These are phyloP conservation scores for Phytophthora brassicae DNA, from an alignment of 352 stramenopile species.

Conservation along the genomic window DNA sequence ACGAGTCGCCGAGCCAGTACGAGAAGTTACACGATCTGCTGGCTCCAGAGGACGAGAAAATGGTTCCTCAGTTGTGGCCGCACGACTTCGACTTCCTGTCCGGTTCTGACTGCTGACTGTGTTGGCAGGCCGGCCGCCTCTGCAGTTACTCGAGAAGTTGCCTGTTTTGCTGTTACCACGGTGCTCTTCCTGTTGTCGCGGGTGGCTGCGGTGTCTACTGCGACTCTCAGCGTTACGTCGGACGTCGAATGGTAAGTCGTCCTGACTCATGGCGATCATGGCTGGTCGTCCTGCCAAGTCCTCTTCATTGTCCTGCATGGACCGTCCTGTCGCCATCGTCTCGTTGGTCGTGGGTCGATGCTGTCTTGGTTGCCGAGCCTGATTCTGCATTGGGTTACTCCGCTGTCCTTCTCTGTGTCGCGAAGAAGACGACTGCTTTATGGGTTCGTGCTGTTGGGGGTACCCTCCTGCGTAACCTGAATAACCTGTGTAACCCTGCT, in stretches of 20 bases:
- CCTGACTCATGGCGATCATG: constrained; percentile 33
- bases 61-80: neutral
- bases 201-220: constrained; percentile 15
- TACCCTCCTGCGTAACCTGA: constrained; percentile 19
- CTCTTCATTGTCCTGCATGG: constrained; percentile 14
- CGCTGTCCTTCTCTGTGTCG: neutral
- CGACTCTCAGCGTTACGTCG: no score
- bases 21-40: no score
- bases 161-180: constrained; percentile 24
- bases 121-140: constrained; percentile 8
- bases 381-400: constrained; percentile 11
- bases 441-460: constrained; percentile 9
- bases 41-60: constrained; percentile 1
- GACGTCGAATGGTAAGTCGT: constrained; percentile 29
- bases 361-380: neutral
- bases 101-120: constrained; percentile 7
- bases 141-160: constrained; percentile 9
- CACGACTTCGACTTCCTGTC: constrained; percentile 14
- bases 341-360: constrained; percentile 6
- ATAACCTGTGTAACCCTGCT: constrained; percentile 40
- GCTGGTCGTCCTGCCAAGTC: constrained; percentile 27
- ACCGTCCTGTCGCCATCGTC: neutral
- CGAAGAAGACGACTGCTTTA: constrained; percentile 15
- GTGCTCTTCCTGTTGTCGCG: constrained; percentile 12
- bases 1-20: neutral